Percentiles rank a stretch among this genome's conserved stretches.
Conservation (phyloP, 164 flowering plant genomes). For the Tinospora cordifolia region DNA sequence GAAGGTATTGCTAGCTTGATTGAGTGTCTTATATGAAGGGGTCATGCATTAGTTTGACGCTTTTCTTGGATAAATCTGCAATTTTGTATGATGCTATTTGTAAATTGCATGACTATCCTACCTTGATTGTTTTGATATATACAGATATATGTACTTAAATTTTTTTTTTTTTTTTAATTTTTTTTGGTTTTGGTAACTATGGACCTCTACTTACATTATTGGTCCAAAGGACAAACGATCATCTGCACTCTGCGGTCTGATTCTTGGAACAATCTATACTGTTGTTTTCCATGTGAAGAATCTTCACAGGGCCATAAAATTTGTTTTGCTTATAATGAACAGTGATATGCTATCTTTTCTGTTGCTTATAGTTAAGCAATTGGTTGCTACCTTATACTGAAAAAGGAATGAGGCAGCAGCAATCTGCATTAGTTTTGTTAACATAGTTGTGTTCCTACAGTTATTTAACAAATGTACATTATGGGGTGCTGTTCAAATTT, state of each 20-base stretch:
- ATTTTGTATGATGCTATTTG: not conserved
- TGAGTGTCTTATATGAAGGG: not conserved
- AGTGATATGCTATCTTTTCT: not conserved
- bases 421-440: not conserved
- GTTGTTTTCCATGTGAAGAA: not conserved
- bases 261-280: not conserved
- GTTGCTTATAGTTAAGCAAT: not conserved
- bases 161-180: no score
- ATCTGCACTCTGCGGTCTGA: no score
- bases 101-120: no score
- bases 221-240: no score
- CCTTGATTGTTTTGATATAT: no score
- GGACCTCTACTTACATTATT: no score
- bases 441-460: not conserved
- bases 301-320: not conserved
- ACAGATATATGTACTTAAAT: no score
- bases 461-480: not conserved
- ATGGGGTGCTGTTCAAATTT: not conserved
- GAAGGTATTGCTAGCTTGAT: conserved; percentile 47
- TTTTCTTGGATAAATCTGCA: not conserved
- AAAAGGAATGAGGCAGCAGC: not conserved
- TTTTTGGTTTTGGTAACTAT: no score
- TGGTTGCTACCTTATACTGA: not conserved
- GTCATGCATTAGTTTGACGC: not conserved
- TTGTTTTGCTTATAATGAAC: not conserved